A percentile compares a stretch with the other conserved stretches of the same genome.
These are phyloP conservation scores for Plasmodium sp. DNA, from an alignment of 169 alveolate genomes.

Conservation along the genomic window DNA sequence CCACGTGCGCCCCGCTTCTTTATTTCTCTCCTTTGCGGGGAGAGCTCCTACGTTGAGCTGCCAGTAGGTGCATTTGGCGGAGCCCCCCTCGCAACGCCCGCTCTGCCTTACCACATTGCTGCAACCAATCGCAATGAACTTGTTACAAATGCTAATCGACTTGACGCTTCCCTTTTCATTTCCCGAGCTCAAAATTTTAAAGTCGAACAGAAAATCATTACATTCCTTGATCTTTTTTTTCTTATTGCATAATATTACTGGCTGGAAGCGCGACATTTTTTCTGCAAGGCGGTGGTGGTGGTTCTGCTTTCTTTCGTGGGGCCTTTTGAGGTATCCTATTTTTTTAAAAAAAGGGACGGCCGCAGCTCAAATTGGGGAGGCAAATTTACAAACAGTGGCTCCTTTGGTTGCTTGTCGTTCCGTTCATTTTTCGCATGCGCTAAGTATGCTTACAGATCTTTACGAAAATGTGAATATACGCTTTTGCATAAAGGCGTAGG, in stretches of 20 bases:
- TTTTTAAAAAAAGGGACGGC: not conserved
- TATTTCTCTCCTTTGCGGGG: not conserved
- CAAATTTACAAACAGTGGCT: not conserved
- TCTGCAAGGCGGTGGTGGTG: not conserved
- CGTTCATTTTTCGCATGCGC: not conserved
- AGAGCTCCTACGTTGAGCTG: not conserved
- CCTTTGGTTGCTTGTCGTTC: not conserved
- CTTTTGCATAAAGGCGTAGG: not conserved
- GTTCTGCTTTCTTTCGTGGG: not conserved
- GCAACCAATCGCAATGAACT: constrained; percentile 47
- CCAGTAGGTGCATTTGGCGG: not conserved
- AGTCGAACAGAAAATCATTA: constrained; percentile 21
- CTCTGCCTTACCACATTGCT: constrained; percentile 27
- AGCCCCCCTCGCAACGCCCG: not conserved
- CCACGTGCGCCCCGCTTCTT: not conserved
- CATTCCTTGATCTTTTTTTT: not conserved
- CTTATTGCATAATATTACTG: constrained; percentile 11
- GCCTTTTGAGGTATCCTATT: not conserved
- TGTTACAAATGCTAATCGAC: constrained; percentile 44
- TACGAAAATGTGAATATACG: not conserved
- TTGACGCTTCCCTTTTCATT: constrained; percentile 15
- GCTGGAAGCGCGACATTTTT: constrained; percentile 42
- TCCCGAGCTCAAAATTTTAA: constrained; percentile 22
- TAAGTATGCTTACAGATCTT: not conserved
- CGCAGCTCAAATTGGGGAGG: not conserved